Conservation (phyloP, 83 land plant genomes). For the Picea abies region DNA sequence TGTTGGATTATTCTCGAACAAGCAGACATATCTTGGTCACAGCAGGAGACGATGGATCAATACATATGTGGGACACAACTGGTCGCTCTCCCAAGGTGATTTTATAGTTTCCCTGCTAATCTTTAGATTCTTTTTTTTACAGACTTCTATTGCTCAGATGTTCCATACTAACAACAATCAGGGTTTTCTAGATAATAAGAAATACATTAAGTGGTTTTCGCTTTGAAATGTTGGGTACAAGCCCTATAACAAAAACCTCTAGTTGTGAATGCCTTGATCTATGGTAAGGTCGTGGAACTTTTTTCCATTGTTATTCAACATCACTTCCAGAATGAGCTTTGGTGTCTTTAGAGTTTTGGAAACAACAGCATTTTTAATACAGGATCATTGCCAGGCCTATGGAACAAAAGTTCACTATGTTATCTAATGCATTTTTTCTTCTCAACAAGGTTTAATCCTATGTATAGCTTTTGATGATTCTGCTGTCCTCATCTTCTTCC, state of each 20-base stretch:
- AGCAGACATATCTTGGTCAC: slow-evolving; percentile 72
- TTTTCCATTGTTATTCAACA: neutral
- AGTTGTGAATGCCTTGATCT: neutral
- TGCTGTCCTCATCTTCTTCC: slow-evolving; percentile 3
- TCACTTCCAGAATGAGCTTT: neutral
- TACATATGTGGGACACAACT: slow-evolving; percentile 94
- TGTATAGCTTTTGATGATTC: neutral
- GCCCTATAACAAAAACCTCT: neutral
- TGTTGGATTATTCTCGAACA: slow-evolving; percentile 75
- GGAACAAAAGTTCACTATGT: neutral
- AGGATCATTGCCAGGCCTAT: neutral
- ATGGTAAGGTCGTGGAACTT: neutral
- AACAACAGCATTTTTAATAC: neutral
- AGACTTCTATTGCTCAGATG: neutral
- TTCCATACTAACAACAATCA: neutral
- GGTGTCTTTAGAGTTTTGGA: neutral
- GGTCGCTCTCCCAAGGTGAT: slow-evolving; percentile 82
- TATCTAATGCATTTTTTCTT: neutral
- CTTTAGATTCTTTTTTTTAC: slow-evolving; percentile 18
- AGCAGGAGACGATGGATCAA: slow-evolving; percentile 89
- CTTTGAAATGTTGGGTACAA: neutral
- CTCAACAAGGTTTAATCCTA: neutral
- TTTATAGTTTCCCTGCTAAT: neutral
- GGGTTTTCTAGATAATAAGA: neutral
- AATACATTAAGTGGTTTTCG: neutral